phyloP scores from a whole-genome alignment of 768 basidiomycete genomes.

The Boletus pseudopeckii region DNA sequence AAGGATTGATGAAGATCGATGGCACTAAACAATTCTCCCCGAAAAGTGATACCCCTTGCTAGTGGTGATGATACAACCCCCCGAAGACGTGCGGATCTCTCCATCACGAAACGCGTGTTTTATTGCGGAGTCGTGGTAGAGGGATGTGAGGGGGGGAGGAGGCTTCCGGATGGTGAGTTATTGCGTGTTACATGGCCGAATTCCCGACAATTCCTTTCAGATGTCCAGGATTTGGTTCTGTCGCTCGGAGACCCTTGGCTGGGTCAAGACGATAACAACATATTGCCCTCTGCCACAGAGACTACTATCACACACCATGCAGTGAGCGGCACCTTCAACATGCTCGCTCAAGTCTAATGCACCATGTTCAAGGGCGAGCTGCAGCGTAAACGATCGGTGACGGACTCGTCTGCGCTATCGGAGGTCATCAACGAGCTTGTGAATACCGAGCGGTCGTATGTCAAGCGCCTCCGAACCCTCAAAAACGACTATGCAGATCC shows the following conservation, averaged over 20 bases:
- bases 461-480: conserved; percentile 75
- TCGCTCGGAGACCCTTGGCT: conserved; percentile 70
- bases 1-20: conserved; percentile 37
- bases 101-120: conserved; percentile 76
- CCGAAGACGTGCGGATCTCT: conserved; percentile 37
- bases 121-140: conserved; percentile 90
- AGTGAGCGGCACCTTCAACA: conserved; percentile 37
- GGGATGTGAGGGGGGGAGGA: conserved; percentile 66
- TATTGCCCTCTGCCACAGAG: conserved; percentile 42
- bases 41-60: conserved; percentile 72
- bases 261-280: conserved; percentile 46
- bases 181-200: background rate
- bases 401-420: conserved; percentile 61
- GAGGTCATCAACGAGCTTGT: conserved; percentile 85
- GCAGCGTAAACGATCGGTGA: conserved; percentile 53
- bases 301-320: conserved; percentile 37
- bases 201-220: conserved; percentile 36
- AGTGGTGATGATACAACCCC: conserved; percentile 58
- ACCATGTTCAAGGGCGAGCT: conserved; percentile 20
- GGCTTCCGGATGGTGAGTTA: conserved; percentile 61
- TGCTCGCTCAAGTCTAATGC: conserved; percentile 11
- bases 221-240: conserved; percentile 74
- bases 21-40: conserved; percentile 66
- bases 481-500: conserved; percentile 91
- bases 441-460: conserved; percentile 85